Percentiles rank a stretch among this genome's conserved stretches.
Evolutionary conservation across 1,284 basidiomycete species (phyloP).

Genomic region (Volvariella volvacea): DNA sequence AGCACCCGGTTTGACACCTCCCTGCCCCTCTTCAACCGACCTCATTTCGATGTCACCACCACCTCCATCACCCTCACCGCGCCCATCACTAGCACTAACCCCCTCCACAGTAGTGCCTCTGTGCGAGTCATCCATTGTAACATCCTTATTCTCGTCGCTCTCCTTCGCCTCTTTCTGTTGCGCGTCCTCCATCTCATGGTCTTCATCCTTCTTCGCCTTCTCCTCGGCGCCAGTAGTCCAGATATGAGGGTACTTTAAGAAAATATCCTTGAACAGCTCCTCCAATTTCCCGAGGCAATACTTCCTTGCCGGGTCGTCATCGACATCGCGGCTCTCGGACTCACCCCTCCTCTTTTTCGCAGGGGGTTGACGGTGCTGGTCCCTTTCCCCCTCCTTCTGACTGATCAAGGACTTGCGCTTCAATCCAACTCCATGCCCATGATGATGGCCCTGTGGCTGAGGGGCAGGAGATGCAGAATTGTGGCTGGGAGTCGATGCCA

Average conservation of each 20-base stretch:
- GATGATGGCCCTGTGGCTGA: too few species aligned
- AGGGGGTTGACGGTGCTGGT: conserved; percentile 19
- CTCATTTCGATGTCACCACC: neutral
- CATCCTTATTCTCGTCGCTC: neutral
- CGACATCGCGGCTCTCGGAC: conserved; percentile 20
- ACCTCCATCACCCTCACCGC: neutral
- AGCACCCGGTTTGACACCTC: neutral
- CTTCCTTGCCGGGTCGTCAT: conserved; percentile 67
- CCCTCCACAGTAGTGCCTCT: neutral
- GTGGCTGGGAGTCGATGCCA: too few species aligned
- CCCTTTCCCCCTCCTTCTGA: too few species aligned
- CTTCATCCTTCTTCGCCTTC: conserved; percentile 12
- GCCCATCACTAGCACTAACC: neutral
- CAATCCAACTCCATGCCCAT: conserved; percentile 8
- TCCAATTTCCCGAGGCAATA: conserved; percentile 71
- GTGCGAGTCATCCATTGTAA: too few species aligned
- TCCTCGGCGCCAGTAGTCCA: too few species aligned
- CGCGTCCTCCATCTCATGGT: conserved; percentile 2
- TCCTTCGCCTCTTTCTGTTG: neutral
- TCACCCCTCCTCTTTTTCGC: conserved; percentile 41
- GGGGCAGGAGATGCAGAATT: too few species aligned
- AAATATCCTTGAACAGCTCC: conserved; percentile 62
- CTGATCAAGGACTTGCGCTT: conserved; percentile 35
- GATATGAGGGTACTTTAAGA: conserved; percentile 56
- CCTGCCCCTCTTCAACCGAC: conserved; percentile 13